These are phyloP conservation scores for Podospora pseudocomata DNA, from an alignment of 495 filamentous ascomycete species.

Conservation along the genomic window DNA sequence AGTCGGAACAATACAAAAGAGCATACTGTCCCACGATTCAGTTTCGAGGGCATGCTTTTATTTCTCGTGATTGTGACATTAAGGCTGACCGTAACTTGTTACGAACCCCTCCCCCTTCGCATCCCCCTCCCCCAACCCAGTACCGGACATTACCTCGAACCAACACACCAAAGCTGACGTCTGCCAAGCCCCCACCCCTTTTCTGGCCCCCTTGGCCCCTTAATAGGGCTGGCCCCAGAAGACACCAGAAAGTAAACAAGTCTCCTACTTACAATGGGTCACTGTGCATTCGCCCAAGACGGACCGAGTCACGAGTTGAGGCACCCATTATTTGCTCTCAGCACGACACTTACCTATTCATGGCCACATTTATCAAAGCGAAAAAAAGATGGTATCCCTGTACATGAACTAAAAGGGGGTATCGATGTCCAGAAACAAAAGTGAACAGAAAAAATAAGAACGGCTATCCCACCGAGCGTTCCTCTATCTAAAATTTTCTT, in stretches of 20 bases:
- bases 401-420: neutral
- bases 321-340: too few relatives aligned
- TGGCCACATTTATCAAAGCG: neutral
- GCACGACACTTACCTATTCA: neutral
- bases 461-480: neutral
- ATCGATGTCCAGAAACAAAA: slow-evolving; percentile 1
- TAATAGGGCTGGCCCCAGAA: neutral
- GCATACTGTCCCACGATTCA: too few relatives aligned
- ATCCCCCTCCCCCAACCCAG: neutral
- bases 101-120: too few relatives aligned
- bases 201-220: neutral
- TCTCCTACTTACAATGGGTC: neutral
- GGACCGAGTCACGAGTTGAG: too few relatives aligned
- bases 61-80: too few relatives aligned
- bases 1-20: too few relatives aligned
- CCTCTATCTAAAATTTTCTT: neutral
- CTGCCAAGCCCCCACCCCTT: neutral
- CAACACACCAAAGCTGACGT: neutral
- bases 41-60: too few relatives aligned
- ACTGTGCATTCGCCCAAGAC: too few relatives aligned
- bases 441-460: neutral
- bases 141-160: too few relatives aligned
- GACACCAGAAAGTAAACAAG: neutral
- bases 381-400: neutral
- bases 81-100: too few relatives aligned